Evolutionary conservation across 2,329 filamentous ascomycete species (phyloP).

Genomic region (Penicillium psychrosexuale): DNA sequence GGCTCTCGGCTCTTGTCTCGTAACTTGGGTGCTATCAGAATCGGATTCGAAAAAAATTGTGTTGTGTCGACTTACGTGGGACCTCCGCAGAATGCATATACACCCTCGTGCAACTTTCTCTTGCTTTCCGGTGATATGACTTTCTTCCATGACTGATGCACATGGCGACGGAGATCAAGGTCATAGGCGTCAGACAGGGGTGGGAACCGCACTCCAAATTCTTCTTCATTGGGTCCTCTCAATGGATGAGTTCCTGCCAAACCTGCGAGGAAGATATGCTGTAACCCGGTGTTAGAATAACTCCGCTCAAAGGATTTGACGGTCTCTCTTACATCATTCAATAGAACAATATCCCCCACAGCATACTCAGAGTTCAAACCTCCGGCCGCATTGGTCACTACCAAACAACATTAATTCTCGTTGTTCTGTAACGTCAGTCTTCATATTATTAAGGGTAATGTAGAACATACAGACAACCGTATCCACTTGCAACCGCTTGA

Average conservation of each 20-base stretch:
- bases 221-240: constrained; percentile 60
- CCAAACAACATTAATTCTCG: constrained; percentile 7
- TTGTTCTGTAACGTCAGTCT: not conserved
- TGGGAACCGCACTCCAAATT: constrained; percentile 62
- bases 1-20: constrained; percentile 64
- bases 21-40: constrained; percentile 45
- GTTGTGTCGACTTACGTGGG: constrained; percentile 51
- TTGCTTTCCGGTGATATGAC: constrained; percentile 46
- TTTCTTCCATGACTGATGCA: constrained; percentile 57
- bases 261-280: constrained; percentile 64
- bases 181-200: constrained; percentile 65
- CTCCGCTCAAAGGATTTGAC: not conserved
- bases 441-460: not conserved
- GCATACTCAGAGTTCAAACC: constrained; percentile 62
- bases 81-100: constrained; percentile 64
- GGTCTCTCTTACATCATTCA: constrained; percentile 56
- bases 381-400: constrained; percentile 66
- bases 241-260: constrained; percentile 60
- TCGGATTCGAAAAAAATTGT: not conserved
- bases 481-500: constrained; percentile 60
- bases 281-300: constrained; percentile 12
- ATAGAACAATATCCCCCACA: constrained; percentile 62
- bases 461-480: constrained; percentile 53
- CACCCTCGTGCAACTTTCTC: constrained; percentile 59
- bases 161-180: constrained; percentile 56